Evolutionary conservation across 176 grass and related monocot genomes (phyloP), one percentile per base, ranked within the genome.

Genomic region (Musa acuminata): DNA sequence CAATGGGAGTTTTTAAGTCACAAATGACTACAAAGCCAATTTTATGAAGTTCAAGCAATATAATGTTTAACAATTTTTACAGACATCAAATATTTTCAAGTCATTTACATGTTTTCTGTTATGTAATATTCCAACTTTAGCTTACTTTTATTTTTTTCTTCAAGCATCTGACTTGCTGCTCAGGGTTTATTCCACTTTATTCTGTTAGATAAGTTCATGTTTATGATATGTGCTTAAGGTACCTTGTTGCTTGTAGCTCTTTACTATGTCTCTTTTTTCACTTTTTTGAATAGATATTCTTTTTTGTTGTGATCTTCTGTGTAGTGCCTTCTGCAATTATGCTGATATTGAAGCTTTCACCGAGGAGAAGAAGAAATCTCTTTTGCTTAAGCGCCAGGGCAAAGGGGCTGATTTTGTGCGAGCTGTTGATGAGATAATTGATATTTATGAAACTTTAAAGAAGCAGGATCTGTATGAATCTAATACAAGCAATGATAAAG

Each of bases 371-470:
- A 98, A 91, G 86, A 98, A 82, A 87, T 80, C 80, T 69, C 82
- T 98, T 76, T 87, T 93, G 70, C 72, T 81, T 74, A 98, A 93
- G 57, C 78, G 86, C 63, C 88, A 98, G 58, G 95, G 95, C 25
- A 98, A 87, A 89, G 95, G 90, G 52, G 85, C 95, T 71, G 88
- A 98, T 86, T 98, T 98, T 93, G 86, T 91, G 19, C 82, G 88
- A 73, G 95, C 95, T 52, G 81, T 98, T 65, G 89, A 93, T 75
- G 95, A 98, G 83, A 98, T 98, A 80, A 85, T 98, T 64, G 87
- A 88, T 78, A 71, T 87, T 21, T 98, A 84, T 83, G 95, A 98
- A 84, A 84, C 86, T 80, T 69, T 75, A 67, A 98, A 93, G 80
- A 93, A 83, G 76, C 82, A 81, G 71, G 71, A 67, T 29, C 51